A percentile compares a stretch with the other conserved stretches of the same genome.
phyloP scores from a whole-genome alignment of 345 rosid genomes.

The Pelargonium nanum region DNA sequence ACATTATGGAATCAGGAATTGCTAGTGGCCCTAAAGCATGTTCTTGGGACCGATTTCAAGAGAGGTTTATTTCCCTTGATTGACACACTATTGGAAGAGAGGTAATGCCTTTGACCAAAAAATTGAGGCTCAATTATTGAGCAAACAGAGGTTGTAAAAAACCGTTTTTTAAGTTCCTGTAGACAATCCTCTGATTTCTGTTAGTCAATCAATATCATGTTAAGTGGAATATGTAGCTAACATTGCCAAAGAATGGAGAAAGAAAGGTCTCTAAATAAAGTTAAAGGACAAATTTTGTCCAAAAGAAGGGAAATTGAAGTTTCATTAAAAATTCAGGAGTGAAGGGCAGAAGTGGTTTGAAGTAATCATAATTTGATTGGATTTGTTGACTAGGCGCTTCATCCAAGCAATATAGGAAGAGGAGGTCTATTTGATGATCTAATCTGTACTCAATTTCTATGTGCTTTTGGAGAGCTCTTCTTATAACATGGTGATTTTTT shows the following conservation, averaged over 20 bases:
- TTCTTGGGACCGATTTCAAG: conserved; percentile 94
- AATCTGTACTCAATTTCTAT: too few species aligned
- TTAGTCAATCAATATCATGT: neutral
- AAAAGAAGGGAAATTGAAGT: neutral
- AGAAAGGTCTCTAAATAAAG: neutral
- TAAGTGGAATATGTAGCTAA: neutral
- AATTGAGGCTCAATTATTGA: neutral
- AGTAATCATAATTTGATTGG: neutral
- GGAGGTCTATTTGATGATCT: neutral
- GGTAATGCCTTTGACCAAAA: conserved; percentile 28
- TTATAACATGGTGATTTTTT: neutral
- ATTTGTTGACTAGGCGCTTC: neutral
- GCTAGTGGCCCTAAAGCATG: conserved; percentile 92
- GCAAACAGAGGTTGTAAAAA: neutral
- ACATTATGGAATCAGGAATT: conserved; percentile 61
- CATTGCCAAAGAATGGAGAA: neutral
- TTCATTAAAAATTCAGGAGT: neutral
- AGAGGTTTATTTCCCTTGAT: conserved; percentile 96
- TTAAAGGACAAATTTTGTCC: neutral
- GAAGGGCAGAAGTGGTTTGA: neutral
- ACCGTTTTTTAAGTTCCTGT: neutral
- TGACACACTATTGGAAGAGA: conserved; percentile 89
- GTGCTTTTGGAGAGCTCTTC: too few species aligned
- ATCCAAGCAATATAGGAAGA: neutral
- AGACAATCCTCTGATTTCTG: neutral